These are phyloP conservation scores for Trichocladium antarcticum DNA, from an alignment of 495 filamentous ascomycete species.

Conservation along the genomic window DNA sequence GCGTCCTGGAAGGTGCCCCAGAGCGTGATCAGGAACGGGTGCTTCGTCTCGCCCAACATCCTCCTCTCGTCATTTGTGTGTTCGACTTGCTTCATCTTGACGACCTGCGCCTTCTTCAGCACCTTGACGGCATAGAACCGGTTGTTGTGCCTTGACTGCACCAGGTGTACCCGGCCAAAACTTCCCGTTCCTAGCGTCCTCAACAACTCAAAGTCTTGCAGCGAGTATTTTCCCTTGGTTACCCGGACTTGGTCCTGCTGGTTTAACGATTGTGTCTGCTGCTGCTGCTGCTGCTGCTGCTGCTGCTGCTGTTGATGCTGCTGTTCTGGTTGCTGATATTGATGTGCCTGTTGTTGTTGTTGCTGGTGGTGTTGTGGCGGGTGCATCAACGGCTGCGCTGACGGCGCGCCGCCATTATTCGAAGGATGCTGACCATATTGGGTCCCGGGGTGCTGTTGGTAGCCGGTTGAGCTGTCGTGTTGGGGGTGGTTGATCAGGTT, in stretches of 20 bases:
- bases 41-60: constrained; percentile 90
- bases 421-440: constrained; percentile 1
- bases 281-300: constrained; percentile 12
- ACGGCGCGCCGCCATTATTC: constrained; percentile 19
- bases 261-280: constrained; percentile 10
- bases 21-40: constrained; percentile 92
- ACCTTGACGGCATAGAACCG: constrained; percentile 98
- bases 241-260: constrained; percentile 39
- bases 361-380: constrained; percentile 15
- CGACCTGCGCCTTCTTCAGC: constrained; percentile 93
- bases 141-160: constrained; percentile 94
- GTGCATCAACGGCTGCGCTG: constrained; percentile 11
- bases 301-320: constrained; percentile 6
- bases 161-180: constrained; percentile 90
- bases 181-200: constrained; percentile 91
- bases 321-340: constrained; percentile 14
- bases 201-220: constrained; percentile 76
- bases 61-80: constrained; percentile 95
- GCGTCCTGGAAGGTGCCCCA: constrained; percentile 98
- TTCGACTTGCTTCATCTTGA: constrained; percentile 99
- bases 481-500: constrained; percentile 59
- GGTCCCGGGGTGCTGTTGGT: constrained; percentile 15
- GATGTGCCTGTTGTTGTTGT: constrained; percentile 16
- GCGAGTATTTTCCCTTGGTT: constrained; percentile 96
- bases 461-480: constrained; percentile 35